These are phyloP conservation scores for Talaromyces sp. DNA, from an alignment of 2,329 filamentous ascomycete species.

Conservation along the genomic window DNA sequence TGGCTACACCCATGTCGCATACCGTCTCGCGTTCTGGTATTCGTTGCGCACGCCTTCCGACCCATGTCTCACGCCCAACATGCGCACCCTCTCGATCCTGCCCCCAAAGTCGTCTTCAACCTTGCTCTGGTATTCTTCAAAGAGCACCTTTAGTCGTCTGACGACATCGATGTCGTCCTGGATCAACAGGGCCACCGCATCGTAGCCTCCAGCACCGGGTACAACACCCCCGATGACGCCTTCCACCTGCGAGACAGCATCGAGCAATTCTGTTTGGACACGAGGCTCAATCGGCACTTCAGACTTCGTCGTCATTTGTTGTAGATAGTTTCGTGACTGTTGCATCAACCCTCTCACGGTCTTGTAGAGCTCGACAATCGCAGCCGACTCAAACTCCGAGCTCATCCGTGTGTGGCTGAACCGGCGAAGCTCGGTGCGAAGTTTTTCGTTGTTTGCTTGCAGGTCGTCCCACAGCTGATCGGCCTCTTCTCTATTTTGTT, in stretches of 20 bases:
- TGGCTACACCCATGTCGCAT: constrained; percentile 31
- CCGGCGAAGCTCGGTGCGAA: constrained; percentile 61
- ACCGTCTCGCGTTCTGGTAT: constrained; percentile 26
- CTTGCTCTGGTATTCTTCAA: constrained; percentile 60
- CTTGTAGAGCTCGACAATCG: constrained; percentile 41
- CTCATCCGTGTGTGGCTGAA: constrained; percentile 43
- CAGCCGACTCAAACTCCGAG: constrained; percentile 23
- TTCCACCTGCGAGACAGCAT: constrained; percentile 65
- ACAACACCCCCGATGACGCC: constrained; percentile 90
- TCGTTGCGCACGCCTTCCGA: constrained; percentile 42
- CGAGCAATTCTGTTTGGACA: constrained; percentile 77
- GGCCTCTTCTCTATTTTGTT: constrained; percentile 59
- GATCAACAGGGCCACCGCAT: constrained; percentile 79
- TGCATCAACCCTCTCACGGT: constrained; percentile 50
- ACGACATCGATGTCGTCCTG: constrained; percentile 66
- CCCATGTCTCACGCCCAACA: constrained; percentile 43
- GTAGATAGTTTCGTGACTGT: constrained; percentile 57
- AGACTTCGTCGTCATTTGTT: constrained; percentile 69
- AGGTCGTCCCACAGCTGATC: constrained; percentile 69
- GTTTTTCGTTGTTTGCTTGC: constrained; percentile 66
- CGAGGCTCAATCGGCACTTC: constrained; percentile 84
- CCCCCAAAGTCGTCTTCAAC: constrained; percentile 42
- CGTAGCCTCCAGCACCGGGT: constrained; percentile 88
- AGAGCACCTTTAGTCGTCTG: constrained; percentile 54
- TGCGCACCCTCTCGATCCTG: constrained; percentile 40